phyloP scores from a whole-genome alignment of 2,329 filamentous ascomycete genomes.

The Aureobasidium lini region DNA sequence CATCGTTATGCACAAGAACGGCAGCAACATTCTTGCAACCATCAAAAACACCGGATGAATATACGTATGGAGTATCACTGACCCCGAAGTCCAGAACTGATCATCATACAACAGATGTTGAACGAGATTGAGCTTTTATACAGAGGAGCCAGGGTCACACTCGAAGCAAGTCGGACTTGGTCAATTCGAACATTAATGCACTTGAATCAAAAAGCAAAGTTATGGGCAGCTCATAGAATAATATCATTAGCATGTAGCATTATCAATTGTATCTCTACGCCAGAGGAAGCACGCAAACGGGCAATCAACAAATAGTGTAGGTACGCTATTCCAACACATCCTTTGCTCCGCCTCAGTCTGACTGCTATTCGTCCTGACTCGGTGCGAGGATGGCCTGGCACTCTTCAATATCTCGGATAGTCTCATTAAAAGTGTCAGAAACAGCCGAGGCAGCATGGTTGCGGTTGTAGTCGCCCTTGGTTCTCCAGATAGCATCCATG shows the following conservation, averaged over 20 bases:
- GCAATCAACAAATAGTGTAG: not conserved
- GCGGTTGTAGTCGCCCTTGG: constrained; percentile 75
- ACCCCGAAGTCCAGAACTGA: too few species aligned
- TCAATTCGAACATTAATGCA: not conserved
- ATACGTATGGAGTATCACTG: too few species aligned
- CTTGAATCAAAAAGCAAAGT: not conserved
- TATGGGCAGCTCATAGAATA: not conserved
- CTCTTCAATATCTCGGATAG: constrained; percentile 59
- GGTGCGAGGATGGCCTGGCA: constrained; percentile 38
- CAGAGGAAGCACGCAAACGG: not conserved
- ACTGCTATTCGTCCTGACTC: constrained; percentile 29
- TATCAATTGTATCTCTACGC: not conserved
- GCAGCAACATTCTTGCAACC: too few species aligned
- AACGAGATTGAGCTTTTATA: not conserved
- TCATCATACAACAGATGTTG: too few species aligned
- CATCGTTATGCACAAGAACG: too few species aligned
- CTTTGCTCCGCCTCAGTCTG: not conserved
- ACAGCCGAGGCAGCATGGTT: constrained; percentile 61
- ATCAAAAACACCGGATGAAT: too few species aligned
- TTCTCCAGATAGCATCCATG: constrained; percentile 84
- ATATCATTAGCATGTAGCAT: constrained; percentile 2
- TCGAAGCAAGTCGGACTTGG: not conserved
- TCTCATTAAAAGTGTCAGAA: constrained; percentile 65
- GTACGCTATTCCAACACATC: not conserved
- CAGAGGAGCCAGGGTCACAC: not conserved